These are phyloP conservation scores for Dalbergia oliveri DNA, from an alignment of 306 rosid genomes.

Conservation along the genomic window DNA sequence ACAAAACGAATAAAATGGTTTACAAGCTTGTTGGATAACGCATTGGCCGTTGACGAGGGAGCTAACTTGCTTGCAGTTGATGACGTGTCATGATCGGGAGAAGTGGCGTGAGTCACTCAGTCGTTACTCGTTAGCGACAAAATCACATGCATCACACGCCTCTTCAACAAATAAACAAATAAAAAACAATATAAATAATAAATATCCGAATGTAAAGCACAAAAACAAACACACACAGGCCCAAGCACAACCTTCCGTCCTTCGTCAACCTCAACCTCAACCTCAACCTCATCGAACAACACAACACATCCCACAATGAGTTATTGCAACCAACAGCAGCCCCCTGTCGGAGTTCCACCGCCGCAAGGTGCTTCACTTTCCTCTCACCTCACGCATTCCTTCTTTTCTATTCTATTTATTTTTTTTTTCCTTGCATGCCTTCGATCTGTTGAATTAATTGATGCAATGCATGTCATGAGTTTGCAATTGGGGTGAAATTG, in stretches of 20 bases:
- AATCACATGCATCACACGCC: neutral
- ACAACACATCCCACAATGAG: slow-evolving; percentile 62
- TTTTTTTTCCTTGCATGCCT: neutral
- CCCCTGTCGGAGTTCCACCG: slow-evolving; percentile 96
- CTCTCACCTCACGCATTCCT: neutral
- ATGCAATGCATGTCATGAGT: neutral
- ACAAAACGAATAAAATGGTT: too few relatives aligned
- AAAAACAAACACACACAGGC: neutral
- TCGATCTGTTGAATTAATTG: neutral
- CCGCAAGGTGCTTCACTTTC: slow-evolving; percentile 63
- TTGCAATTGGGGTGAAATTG: neutral
- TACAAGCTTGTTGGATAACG: too few relatives aligned
- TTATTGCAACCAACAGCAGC: slow-evolving; percentile 77
- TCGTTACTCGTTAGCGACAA: neutral
- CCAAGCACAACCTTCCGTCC: too few relatives aligned
- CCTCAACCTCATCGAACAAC: neutral
- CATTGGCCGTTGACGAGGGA: neutral
- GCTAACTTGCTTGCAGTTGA: neutral
- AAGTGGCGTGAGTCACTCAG: too few relatives aligned
- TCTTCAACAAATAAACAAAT: neutral
- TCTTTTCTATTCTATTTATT: neutral
- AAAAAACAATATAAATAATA: neutral
- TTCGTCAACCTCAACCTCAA: too few relatives aligned
- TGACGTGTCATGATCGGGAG: neutral
- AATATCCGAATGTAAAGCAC: neutral